Evolutionary conservation across 148 eudicot genomes (phyloP).

Genomic region (Linanthus parryae): DNA sequence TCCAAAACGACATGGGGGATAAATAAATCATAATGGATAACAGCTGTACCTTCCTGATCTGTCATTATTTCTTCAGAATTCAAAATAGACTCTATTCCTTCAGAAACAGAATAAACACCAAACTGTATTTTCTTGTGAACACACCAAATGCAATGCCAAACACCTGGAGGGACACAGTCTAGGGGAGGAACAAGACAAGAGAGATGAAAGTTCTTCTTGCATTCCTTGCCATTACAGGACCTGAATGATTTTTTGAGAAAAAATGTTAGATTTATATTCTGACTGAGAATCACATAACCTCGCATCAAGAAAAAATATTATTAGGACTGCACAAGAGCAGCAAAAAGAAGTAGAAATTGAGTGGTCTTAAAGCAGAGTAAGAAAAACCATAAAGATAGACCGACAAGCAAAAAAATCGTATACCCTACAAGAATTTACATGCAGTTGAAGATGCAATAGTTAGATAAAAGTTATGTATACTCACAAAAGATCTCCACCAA

Average conservation of each 20-base stretch:
- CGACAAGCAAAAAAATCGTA: neutral
- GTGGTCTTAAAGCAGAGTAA: neutral
- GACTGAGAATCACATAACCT: no score
- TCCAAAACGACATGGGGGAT: no score
- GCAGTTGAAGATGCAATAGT: neutral
- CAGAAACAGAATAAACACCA: conserved; percentile 22
- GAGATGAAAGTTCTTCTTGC: conserved; percentile 25
- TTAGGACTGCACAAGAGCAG: neutral
- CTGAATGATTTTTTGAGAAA: no score
- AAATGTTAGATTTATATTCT: no score
- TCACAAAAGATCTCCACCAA: conserved; percentile 22
- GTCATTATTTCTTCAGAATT: conserved; percentile 12
- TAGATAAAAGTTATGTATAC: conserved; percentile 6
- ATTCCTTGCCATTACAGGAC: conserved; percentile 22
- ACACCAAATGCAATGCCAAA: conserved; percentile 32
- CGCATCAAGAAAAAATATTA: neutral
- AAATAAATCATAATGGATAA: no score
- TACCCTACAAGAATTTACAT: neutral
- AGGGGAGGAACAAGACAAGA: conserved; percentile 20
- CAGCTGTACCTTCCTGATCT: conserved; percentile 16
- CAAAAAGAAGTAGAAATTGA: neutral
- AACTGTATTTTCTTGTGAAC: conserved; percentile 16
- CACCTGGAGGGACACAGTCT: conserved; percentile 16
- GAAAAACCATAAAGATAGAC: neutral
- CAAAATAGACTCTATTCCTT: conserved; percentile 20